Evolutionary conservation across 768 basidiomycete species (phyloP).

Genomic region (Boletus pseudopeckii): DNA sequence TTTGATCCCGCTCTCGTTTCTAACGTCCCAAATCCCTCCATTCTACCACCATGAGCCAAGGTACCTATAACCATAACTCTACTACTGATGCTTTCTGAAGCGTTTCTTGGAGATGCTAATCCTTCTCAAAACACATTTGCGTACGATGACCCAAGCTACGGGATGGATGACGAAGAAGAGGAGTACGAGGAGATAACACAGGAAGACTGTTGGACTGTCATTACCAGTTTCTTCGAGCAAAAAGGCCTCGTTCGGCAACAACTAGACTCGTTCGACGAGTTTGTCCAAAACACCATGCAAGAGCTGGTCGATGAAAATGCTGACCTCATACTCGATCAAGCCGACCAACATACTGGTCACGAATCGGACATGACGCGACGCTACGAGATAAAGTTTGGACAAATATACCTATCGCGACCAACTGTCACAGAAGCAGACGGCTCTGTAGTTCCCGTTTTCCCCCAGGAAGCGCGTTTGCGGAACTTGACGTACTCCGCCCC

Average conservation of each 20-base stretch:
- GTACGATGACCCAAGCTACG: slow-evolving; percentile 61
- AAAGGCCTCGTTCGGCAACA: slow-evolving; percentile 98
- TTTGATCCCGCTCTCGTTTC: not conserved
- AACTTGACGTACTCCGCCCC: slow-evolving; percentile 97
- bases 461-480: slow-evolving; percentile 91
- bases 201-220: slow-evolving; percentile 94
- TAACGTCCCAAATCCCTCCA: not conserved
- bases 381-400: slow-evolving; percentile 96
- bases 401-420: slow-evolving; percentile 94
- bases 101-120: slow-evolving; percentile 43
- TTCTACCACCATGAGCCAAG: slow-evolving; percentile 29
- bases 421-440: slow-evolving; percentile 96
- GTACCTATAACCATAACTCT: slow-evolving; percentile 22
- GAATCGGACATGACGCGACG: slow-evolving; percentile 80
- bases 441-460: slow-evolving; percentile 88
- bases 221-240: slow-evolving; percentile 93
- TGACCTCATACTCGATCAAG: slow-evolving; percentile 95
- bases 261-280: slow-evolving; percentile 97
- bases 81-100: slow-evolving; percentile 33
- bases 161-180: slow-evolving; percentile 50
- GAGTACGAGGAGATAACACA: slow-evolving; percentile 82
- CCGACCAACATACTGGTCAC: slow-evolving; percentile 92
- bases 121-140: slow-evolving; percentile 44
- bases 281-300: slow-evolving; percentile 99
- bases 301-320: slow-evolving; percentile 96